These are phyloP conservation scores for Moniliella sp. DNA, from an alignment of 1,284 basidiomycete genomes.

Conservation along the genomic window DNA sequence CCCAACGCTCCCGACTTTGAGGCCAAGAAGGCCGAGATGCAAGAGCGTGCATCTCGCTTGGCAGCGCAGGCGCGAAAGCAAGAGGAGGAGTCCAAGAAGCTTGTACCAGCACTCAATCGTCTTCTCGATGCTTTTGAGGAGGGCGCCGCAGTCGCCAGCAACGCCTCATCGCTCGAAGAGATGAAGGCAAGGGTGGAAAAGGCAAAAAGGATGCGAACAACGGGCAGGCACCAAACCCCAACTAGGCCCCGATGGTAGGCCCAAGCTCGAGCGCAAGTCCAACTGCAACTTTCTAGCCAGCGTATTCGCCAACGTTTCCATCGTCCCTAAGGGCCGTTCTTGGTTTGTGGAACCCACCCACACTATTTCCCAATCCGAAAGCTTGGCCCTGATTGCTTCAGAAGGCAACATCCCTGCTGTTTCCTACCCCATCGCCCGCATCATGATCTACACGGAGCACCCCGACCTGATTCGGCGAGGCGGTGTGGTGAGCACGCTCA, in stretches of 20 bases:
- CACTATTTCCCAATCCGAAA: too few species aligned
- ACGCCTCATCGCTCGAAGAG: slow-evolving; percentile 14
- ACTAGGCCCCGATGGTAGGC: slow-evolving; percentile 11
- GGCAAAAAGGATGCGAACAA: too few species aligned
- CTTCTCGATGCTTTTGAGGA: slow-evolving; percentile 31
- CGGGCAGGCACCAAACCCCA: slow-evolving; percentile 11
- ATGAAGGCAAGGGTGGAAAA: slow-evolving; percentile 20
- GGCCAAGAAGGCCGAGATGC: slow-evolving; percentile 10
- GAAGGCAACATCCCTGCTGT: not conserved
- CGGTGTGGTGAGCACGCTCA: slow-evolving; percentile 28
- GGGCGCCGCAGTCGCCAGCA: slow-evolving; percentile 21
- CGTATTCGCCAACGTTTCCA: slow-evolving; percentile 31
- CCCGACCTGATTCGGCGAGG: slow-evolving; percentile 29
- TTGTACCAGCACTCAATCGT: slow-evolving; percentile 22
- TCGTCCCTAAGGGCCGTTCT: not conserved
- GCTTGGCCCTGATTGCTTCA: not conserved
- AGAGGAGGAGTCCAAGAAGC: not conserved
- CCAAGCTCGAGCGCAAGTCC: slow-evolving; percentile 21
- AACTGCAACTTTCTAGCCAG: slow-evolving; percentile 32
- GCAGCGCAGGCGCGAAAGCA: not conserved
- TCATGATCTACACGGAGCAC: slow-evolving; percentile 30
- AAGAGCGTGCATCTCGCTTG: slow-evolving; percentile 12
- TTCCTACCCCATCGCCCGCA: slow-evolving; percentile 25
- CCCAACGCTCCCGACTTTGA: slow-evolving; percentile 19
- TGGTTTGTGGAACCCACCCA: not conserved